A percentile compares a stretch with the other conserved stretches of the same genome.
Evolutionary conservation across 306 rosid genomes (phyloP).

Genomic region (Castanea sativa): DNA sequence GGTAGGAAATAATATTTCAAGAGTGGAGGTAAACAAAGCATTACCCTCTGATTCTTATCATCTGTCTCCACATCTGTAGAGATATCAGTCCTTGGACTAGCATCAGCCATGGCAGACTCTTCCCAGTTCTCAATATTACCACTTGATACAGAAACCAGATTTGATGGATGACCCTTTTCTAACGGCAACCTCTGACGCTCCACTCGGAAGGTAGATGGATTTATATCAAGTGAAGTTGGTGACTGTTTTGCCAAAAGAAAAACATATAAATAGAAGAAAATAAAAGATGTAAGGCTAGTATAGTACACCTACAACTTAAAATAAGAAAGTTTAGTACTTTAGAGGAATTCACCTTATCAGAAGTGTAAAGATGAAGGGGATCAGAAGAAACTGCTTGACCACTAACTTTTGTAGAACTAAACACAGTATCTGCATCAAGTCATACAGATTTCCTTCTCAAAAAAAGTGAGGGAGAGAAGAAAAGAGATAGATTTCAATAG

Average conservation of each 20-base stretch:
- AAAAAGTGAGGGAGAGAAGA: conserved; percentile 17
- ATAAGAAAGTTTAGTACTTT: conserved; percentile 13
- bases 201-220: conserved; percentile 18
- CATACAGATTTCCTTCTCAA: conserved; percentile 19
- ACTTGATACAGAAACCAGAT: conserved; percentile 31
- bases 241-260: conserved; percentile 27
- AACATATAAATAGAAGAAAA: conserved; percentile 9
- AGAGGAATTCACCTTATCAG: conserved; percentile 42
- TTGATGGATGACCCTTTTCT: conserved; percentile 43
- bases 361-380: conserved; percentile 29
- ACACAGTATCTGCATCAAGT: conserved; percentile 39
- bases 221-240: conserved; percentile 35
- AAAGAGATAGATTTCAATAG: not conserved
- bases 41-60: conserved; percentile 83
- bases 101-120: conserved; percentile 83
- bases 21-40: conserved; percentile 23
- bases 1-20: conserved; percentile 2
- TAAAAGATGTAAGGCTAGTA: not conserved
- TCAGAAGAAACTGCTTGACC: conserved; percentile 36
- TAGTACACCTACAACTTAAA: conserved; percentile 9
- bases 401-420: conserved; percentile 38
- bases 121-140: conserved; percentile 40
- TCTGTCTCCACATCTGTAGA: conserved; percentile 96
- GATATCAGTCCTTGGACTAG: conserved; percentile 97
- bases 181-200: conserved; percentile 36